Base-by-base conservation (phyloP, 768 basidiomycete genomes). In the Butyriboletus loyo region DNA sequence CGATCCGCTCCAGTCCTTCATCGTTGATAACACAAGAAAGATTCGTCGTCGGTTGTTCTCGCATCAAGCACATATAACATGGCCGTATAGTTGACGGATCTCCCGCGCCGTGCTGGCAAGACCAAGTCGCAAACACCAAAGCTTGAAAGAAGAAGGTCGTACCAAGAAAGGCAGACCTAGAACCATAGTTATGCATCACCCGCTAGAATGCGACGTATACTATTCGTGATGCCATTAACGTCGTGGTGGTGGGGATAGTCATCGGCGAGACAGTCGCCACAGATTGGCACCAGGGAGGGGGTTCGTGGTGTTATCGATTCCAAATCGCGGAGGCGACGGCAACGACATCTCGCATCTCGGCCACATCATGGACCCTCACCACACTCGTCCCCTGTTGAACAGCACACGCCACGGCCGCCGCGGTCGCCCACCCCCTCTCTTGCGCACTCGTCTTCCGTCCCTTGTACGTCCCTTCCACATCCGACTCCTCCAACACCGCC, bases 21-120 rank as follows among this genome's bases (percentile, higher is more conserved):
- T 75, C 78, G 70, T 78, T 80, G 74, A 77, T 75, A 83, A 78
- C 59, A 86, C 85, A 84, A 84, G 84, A 84, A 86, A 84, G 84
- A 84, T 85, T 53, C 39, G 55, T 65, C 57, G 31, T 53, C 46
- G 39, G 15, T 51, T 37, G 50, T 44, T 34, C 32, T 39, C 28
- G 37, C 48, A 43, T 53, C 55, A 50, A 38, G 43, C 27, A 28
- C 30, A 14, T 14, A 45, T 4, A 10, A 36, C 28, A 17, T 46
- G 17, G 2, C 11, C 0, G 2, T 8, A 38, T 32, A 92, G 94
- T 96, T 78, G 93, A 98, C 88, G 94, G 94, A 74, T 96, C 94
- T 97, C 78, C 93, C 93, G 78, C n/a, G n/a, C n/a, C 93, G 94
- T 82, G 93, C 93, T 72, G 94, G 94, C 74, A 97, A 98, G 85